Evolutionary conservation across 106 monocot species (phyloP).

Genomic region (Iris macrosiphon): DNA sequence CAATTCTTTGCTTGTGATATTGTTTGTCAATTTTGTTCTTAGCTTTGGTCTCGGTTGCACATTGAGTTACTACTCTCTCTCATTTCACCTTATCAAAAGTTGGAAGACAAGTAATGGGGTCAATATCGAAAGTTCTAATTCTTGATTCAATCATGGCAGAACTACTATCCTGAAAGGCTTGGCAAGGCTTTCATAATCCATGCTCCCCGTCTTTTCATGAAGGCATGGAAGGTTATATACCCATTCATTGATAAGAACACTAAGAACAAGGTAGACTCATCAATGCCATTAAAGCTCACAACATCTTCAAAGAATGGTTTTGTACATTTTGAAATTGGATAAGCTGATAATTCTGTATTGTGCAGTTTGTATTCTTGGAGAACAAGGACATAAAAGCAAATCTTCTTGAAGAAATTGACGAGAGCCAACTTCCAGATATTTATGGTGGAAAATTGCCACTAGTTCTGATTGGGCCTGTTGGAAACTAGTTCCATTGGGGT

Average conservation of each 20-base stretch:
- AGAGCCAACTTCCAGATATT: slow-evolving; percentile 61
- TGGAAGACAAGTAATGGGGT: too few species aligned
- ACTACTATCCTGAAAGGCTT: slow-evolving; percentile 69
- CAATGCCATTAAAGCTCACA: too few species aligned
- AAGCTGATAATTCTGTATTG: too few species aligned
- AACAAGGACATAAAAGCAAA: slow-evolving; percentile 43
- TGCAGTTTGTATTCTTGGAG: slow-evolving; percentile 64
- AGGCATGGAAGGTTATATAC: slow-evolving; percentile 67
- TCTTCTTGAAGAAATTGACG: slow-evolving; percentile 66
- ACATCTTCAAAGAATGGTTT: too few species aligned
- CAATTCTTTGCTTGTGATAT: too few species aligned
- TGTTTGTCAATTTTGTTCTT: too few species aligned
- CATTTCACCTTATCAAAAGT: too few species aligned
- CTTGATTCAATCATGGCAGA: slow-evolving; percentile 21
- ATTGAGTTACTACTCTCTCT: too few species aligned
- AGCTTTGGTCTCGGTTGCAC: too few species aligned
- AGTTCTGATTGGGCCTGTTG: slow-evolving; percentile 23
- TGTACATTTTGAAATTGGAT: too few species aligned
- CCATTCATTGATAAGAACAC: slow-evolving; percentile 68
- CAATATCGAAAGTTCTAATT: too few species aligned
- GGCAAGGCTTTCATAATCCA: slow-evolving; percentile 48
- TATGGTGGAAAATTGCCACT: slow-evolving; percentile 65
- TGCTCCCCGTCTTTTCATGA: slow-evolving; percentile 62
- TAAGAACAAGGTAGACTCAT: slow-evolving; percentile 30
- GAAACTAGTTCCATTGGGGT: too few species aligned